Conservation (phyloP, 164 flowering plant genomes). For the Cinnamomum chago region DNA sequence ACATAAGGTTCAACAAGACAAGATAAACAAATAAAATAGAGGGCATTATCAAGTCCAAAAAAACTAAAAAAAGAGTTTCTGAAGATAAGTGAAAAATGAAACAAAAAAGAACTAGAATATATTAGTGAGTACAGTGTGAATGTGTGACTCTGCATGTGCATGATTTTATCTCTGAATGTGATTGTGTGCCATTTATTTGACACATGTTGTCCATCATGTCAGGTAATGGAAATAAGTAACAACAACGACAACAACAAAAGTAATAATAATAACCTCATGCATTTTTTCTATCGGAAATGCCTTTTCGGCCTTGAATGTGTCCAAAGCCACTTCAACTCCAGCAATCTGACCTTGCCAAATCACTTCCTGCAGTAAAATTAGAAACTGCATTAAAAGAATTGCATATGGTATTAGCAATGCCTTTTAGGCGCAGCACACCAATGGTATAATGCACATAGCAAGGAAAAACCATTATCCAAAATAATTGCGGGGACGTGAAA, state of each 20-base stretch:
- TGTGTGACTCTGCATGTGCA: not conserved
- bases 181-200: not conserved
- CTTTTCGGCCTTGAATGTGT: conserved; percentile 70
- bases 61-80: too few species aligned
- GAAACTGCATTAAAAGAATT: not conserved
- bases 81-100: not conserved
- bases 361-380: conserved; percentile 48
- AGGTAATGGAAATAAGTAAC: not conserved
- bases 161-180: not conserved
- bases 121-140: not conserved
- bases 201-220: not conserved
- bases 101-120: not conserved
- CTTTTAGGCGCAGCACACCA: not conserved
- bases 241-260: not conserved
- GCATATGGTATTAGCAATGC: not conserved
- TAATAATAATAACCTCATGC: conserved; percentile 37
- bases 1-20: not conserved
- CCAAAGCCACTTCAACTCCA: conserved; percentile 76
- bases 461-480: not conserved
- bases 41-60: not conserved
- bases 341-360: conserved; percentile 89
- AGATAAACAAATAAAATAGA: not conserved
- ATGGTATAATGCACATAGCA: not conserved
- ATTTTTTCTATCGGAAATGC: conserved; percentile 68
- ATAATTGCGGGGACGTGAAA: not conserved